A percentile compares a stretch with the other conserved stretches of the same genome.
Evolutionary conservation across 2,329 filamentous ascomycete genomes (phyloP).

Genomic region (Decorospora gaudefroyi): DNA sequence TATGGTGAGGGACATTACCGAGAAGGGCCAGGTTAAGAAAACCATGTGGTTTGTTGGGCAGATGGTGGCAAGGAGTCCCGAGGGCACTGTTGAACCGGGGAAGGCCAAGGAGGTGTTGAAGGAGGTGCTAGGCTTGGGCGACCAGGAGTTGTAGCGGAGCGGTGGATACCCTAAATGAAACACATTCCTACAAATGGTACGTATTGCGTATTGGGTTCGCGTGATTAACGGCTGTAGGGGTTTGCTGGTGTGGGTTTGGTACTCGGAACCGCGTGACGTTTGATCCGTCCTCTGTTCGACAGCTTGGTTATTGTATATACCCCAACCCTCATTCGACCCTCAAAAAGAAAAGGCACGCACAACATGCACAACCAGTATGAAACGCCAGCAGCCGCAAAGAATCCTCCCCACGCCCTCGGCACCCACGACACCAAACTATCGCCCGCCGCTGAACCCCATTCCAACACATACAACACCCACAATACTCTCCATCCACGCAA

Average conservation of each 20-base stretch:
- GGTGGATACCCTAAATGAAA: slow-evolving; percentile 9
- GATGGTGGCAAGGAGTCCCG: slow-evolving; percentile 65
- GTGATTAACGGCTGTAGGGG: slow-evolving; percentile 2
- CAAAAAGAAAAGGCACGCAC: no score
- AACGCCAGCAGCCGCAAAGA: no score
- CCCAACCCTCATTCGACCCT: no score
- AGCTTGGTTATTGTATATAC: no score
- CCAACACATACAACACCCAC: not conserved
- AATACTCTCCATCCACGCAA: not conserved
- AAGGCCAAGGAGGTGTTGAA: slow-evolving; percentile 61
- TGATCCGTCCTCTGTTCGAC: not conserved
- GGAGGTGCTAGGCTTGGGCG: slow-evolving; percentile 49
- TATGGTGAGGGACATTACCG: slow-evolving; percentile 63
- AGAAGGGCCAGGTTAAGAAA: slow-evolving; percentile 66
- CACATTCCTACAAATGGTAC: not conserved
- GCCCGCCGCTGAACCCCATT: no score
- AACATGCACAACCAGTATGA: no score
- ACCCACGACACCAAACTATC: no score
- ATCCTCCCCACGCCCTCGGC: no score
- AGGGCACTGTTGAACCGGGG: slow-evolving; percentile 65
- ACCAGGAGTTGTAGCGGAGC: not conserved
- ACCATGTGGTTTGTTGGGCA: slow-evolving; percentile 70
- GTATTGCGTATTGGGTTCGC: not conserved
- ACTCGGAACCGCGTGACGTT: slow-evolving; percentile 1
- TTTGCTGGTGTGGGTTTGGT: not conserved